Evolutionary conservation across 2,329 filamentous ascomycete genomes (phyloP), one percentile per base, ranked within the genome.

Genomic region (Scedosporium dehoogii): DNA sequence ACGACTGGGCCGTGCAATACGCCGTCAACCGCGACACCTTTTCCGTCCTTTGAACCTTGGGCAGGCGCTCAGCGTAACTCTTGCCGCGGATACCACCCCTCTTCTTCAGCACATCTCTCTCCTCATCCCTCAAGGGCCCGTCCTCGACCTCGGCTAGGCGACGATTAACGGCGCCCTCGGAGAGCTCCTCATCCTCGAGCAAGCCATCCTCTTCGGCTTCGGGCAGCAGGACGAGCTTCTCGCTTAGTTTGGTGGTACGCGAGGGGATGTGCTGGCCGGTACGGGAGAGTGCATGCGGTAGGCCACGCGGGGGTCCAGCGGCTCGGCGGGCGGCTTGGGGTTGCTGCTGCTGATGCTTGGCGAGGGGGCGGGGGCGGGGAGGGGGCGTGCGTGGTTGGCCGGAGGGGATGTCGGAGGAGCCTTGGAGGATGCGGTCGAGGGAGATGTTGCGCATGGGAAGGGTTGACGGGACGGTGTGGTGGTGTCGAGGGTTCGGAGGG

Each of bases 1-100:
- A 97, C 6, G 89, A 90, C 73, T 97, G 91, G 0, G 94, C 93
- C 0, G 92, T 97, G 74, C 93, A 97, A 74, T 97, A 99, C 10
- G 94, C 94, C 63, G 94, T 99, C 62, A 97, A 85, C 64, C 94
- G 84, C 38, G 93, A 88, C 64, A 99, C 79, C 75, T 94, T 94
- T 68, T 96, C 91, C 12, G 90, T 88, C 62, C 94, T 82, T 71
- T 93, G 86, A 23, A 89, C 83, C 75, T 99, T 99, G 55, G 94
- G 91, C 64, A 97, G 75, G 58, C 94, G 84, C 76, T 99, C 94
- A 5, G 94, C 94, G 74, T 96, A 96, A 71, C 90, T 96, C 79
- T 96, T 97, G 61, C 92, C 84, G 59, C 76, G 81, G 63, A 79
- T 84, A 62, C 79, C 85, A 68, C 82, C 89, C 63, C 81, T 77